Evolutionary conservation across 352 stramenopile species (phyloP), one percentile per base, ranked within the genome.

Genomic region (Globisporangium takayamanum): DNA sequence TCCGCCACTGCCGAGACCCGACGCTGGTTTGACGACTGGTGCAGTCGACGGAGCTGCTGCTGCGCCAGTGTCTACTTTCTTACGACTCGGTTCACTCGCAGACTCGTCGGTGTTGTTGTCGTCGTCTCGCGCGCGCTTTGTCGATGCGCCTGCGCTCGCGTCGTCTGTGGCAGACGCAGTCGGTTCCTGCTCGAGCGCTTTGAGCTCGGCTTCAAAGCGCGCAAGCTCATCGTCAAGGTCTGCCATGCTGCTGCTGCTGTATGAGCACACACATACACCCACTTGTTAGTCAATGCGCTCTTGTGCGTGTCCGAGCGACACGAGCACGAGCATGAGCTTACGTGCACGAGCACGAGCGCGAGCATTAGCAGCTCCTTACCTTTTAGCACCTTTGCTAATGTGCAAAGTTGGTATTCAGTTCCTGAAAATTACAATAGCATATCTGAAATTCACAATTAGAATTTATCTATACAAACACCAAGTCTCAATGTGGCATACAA

Each of bases 191-290:
- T 91, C 83, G 22, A 94, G 69, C 44, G 80, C 83, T 69, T 85
- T 72, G n/a, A 94, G 69, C 55, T 94, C 84, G 18, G 80, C 84
- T 63, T 92, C 77, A 57, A 94, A 94, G 50, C 67, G 83, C 55
- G 84, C 84, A 55, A 94, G 87, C 69, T 90, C 82, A 54, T 90
- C 83, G 60, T 94, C 84, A 57, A 92, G 54, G 48, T 80, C 66
- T 18, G 74, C 64, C 81, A 91, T 91, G 3, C 15, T 39, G 30
- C n/a, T 4, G n/a, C 8, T 12, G 16, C 7, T 11, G 3, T n/a
- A 18, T 1, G 20, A 2, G 14, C 22, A 18, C 14, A 49, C 14
- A 26, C 4, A 51, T 6, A 15, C 12, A 22, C 22, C 22, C 5
- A 18, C 14, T 18, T 15, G 41, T 46, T 14, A 20, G 15, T 16